Conservation (phyloP, 31 red algal genomes). For the Bonnemaisonia californica region DNA sequence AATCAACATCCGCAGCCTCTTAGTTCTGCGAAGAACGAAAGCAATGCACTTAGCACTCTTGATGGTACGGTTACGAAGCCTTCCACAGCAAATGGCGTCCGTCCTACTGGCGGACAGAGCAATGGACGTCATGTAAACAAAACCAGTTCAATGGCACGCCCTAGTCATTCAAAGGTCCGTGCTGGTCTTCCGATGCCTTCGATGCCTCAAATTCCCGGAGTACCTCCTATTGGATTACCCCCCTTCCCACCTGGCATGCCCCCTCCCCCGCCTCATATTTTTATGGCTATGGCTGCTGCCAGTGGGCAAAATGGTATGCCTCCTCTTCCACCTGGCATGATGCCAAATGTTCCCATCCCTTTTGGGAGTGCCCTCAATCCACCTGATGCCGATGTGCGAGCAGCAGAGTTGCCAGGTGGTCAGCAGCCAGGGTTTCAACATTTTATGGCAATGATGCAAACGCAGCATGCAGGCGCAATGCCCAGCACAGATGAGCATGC, state of each 20-base stretch:
- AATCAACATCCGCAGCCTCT: neutral
- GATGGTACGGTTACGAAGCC: constrained; percentile 8
- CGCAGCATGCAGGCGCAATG: neutral
- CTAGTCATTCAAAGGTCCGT: constrained; percentile 9
- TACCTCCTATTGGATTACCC: constrained; percentile 47
- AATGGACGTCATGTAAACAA: constrained; percentile 34
- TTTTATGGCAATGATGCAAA: constrained; percentile 23
- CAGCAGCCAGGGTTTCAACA: constrained; percentile 20
- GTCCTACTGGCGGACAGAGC: constrained; percentile 13
- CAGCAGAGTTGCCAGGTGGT: constrained; percentile 3
- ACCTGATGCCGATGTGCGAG: constrained; percentile 14
- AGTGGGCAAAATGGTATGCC: constrained; percentile 19
- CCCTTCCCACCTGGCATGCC: constrained; percentile 50
- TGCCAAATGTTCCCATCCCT: constrained; percentile 44
- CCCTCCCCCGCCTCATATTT: constrained; percentile 56
- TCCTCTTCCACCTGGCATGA: constrained; percentile 44
- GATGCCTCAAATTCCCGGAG: constrained; percentile 34
- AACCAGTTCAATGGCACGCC: constrained; percentile 16
- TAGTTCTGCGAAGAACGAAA: neutral
- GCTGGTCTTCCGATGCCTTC: constrained; percentile 46
- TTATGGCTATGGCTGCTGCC: constrained; percentile 59
- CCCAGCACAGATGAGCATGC: neutral
- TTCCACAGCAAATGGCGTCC: constrained; percentile 6
- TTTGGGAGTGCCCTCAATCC: constrained; percentile 22
- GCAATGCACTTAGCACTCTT: constrained; percentile 12